Evolutionary conservation across 2,329 filamentous ascomycete species (phyloP).

Genomic region (Aspergillus candidus): DNA sequence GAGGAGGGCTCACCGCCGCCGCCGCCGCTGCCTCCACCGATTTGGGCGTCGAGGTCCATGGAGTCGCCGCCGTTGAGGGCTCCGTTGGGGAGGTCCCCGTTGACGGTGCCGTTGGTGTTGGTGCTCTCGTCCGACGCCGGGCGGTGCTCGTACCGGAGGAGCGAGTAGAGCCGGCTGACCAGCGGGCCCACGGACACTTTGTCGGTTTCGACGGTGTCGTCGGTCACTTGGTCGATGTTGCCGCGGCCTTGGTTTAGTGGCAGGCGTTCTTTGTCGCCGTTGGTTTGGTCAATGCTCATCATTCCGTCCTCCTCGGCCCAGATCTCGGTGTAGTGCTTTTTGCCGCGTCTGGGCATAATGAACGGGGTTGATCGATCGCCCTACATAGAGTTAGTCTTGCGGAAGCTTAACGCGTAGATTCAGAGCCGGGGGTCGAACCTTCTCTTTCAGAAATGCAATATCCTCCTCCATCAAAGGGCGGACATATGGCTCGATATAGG

Average conservation of each 20-base stretch:
- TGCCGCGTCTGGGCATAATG: constrained; percentile 75
- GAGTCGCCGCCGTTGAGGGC: constrained; percentile 43
- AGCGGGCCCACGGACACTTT: constrained; percentile 83
- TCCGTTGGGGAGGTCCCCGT: constrained; percentile 44
- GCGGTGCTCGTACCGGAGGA: constrained; percentile 67
- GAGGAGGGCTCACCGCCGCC: background rate
- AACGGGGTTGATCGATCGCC: constrained; percentile 81
- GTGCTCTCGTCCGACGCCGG: constrained; percentile 51
- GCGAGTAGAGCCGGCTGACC: constrained; percentile 71
- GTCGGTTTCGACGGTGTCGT: constrained; percentile 81
- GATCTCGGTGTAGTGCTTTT: constrained; percentile 77
- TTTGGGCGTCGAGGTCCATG: constrained; percentile 45
- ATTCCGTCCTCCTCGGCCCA: constrained; percentile 92
- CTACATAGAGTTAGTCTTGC: constrained; percentile 21
- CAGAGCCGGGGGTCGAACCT: constrained; percentile 38
- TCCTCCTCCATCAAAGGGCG: constrained; percentile 88
- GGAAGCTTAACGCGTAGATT: background rate
- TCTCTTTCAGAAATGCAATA: constrained; percentile 82
- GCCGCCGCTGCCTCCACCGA: constrained; percentile 36
- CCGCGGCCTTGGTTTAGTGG: constrained; percentile 78
- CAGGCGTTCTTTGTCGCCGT: constrained; percentile 58
- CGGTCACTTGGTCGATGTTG: constrained; percentile 77
- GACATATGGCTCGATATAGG: constrained; percentile 87
- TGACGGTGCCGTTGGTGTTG: constrained; percentile 48
- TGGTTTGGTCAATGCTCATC: constrained; percentile 64